phyloP scores from a whole-genome alignment of 768 basidiomycete species.

The Pisolithus orientalis region DNA sequence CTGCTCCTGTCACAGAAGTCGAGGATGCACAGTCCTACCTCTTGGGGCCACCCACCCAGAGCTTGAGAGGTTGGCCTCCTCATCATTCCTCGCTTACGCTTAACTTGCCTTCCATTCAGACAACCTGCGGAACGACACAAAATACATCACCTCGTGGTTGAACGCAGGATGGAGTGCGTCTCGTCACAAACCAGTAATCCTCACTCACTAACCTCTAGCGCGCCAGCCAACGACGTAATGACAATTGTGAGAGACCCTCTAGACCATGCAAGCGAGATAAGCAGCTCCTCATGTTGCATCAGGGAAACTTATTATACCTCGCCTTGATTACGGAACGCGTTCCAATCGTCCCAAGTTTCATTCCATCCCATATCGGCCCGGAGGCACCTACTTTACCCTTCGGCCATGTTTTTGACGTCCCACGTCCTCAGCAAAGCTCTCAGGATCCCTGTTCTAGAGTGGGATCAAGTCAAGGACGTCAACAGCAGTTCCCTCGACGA shows the following conservation, averaged over 20 bases:
- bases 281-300: conserved; percentile 23
- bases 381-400: conserved; percentile 47
- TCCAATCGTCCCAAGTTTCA: conserved; percentile 54
- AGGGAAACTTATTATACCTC: conserved; percentile 56
- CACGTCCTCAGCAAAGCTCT: conserved; percentile 40
- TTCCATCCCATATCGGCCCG: conserved; percentile 48
- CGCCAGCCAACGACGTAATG: conserved; percentile 70
- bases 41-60: conserved; percentile 46
- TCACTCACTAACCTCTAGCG: background rate
- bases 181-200: background rate
- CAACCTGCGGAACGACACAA: conserved; percentile 51
- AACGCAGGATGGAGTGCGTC: conserved; percentile 73
- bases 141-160: conserved; percentile 70
- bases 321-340: conserved; percentile 52
- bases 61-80: conserved; percentile 44
- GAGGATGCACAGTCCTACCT: conserved; percentile 10
- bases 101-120: conserved; percentile 31
- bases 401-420: conserved; percentile 56
- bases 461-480: conserved; percentile 54
- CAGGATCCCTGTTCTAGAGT: conserved; percentile 49
- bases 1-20: background rate
- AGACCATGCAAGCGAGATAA: background rate
- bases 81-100: background rate
- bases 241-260: conserved; percentile 43
- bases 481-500: conserved; percentile 29